Conservation (phyloP, 2,329 filamentous ascomycete genomes). For the Rhynchosporium secalis region DNA sequence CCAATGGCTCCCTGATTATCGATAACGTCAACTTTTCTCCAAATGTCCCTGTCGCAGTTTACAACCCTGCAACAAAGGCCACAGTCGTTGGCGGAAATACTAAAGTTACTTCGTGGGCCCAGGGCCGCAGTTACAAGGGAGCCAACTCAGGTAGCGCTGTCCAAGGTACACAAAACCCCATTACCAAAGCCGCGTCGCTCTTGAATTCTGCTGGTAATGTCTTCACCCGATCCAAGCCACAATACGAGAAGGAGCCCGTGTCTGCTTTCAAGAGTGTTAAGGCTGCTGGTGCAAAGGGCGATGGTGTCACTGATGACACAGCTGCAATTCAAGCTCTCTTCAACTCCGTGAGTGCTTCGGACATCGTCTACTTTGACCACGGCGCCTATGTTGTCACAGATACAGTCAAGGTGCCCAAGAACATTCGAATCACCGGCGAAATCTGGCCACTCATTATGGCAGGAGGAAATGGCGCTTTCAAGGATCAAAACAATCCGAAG, state of each 20-base stretch:
- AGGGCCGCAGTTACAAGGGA: constrained; percentile 70
- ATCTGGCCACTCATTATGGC: constrained; percentile 91
- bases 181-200: constrained; percentile 66
- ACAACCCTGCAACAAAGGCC: constrained; percentile 54
- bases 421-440: constrained; percentile 86
- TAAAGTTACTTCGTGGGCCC: constrained; percentile 70
- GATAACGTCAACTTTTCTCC: constrained; percentile 83
- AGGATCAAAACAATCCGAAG: constrained; percentile 71
- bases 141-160: constrained; percentile 50
- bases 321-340: constrained; percentile 78
- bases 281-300: constrained; percentile 78
- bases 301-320: constrained; percentile 86
- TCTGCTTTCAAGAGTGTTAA: constrained; percentile 81
- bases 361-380: constrained; percentile 74
- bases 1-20: constrained; percentile 79
- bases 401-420: constrained; percentile 72
- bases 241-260: constrained; percentile 71
- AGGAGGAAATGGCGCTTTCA: constrained; percentile 68
- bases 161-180: constrained; percentile 57
- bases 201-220: constrained; percentile 64
- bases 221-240: constrained; percentile 84
- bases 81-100: constrained; percentile 69
- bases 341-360: constrained; percentile 61
- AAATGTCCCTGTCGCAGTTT: constrained; percentile 67
- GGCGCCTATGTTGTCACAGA: constrained; percentile 65